These are phyloP conservation scores for Malus hybrid DNA, from an alignment of 331 rosid genomes.

Conservation along the genomic window DNA sequence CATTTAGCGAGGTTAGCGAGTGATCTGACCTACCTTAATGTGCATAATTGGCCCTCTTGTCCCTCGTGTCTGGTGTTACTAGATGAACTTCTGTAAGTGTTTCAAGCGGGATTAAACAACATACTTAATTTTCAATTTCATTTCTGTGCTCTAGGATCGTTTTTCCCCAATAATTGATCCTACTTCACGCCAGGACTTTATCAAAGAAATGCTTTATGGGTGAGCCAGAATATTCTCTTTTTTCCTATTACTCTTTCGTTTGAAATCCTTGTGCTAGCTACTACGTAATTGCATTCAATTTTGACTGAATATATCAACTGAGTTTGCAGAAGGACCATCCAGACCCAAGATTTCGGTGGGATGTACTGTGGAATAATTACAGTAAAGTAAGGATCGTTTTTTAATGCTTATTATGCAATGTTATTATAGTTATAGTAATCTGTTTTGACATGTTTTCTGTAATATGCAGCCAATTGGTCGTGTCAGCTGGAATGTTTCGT, in stretches of 20 bases:
- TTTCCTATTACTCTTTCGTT: background rate
- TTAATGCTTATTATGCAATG: background rate
- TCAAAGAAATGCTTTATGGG: conserved; percentile 70
- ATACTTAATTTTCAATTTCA: background rate
- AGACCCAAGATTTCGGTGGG: conserved; percentile 70
- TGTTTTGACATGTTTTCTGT: background rate
- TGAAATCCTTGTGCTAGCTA: background rate
- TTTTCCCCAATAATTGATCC: conserved; percentile 75
- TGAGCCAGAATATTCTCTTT: conserved; percentile 15
- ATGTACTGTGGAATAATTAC: conserved; percentile 69
- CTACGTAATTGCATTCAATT: background rate
- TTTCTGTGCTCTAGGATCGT: conserved; percentile 28
- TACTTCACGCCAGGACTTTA: conserved; percentile 55
- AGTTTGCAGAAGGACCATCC: conserved; percentile 43
- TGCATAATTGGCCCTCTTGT: background rate
- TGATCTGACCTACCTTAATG: background rate
- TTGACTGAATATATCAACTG: conserved; percentile 5
- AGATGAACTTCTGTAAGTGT: background rate
- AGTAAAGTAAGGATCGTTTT: conserved; percentile 46
- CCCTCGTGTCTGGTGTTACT: background rate
- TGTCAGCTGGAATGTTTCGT: conserved; percentile 63
- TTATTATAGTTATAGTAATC: background rate
- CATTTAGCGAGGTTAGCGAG: background rate
- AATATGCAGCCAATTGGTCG: conserved; percentile 43
- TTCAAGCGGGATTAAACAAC: background rate